Conservation (phyloP, 768 basidiomycete species). For the Hysterangium stoloniferum region DNA sequence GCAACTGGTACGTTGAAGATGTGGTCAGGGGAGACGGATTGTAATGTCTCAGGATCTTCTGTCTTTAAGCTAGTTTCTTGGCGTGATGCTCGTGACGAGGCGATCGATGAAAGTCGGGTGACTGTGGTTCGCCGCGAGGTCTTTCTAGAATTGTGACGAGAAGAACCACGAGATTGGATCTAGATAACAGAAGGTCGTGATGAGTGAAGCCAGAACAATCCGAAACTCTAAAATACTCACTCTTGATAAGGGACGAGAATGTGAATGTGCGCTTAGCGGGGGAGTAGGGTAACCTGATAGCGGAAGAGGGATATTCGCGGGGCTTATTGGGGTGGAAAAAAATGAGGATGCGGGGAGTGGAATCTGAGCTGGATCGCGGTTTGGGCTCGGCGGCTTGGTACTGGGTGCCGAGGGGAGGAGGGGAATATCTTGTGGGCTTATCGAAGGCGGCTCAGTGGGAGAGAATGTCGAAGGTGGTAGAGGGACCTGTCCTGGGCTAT, state of each 20-base stretch:
- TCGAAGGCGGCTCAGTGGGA: not conserved
- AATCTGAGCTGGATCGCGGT: not conserved
- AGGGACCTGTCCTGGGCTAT: constrained; percentile 1
- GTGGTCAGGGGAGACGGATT: not conserved
- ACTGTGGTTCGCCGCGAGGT: constrained; percentile 4
- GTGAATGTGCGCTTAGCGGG: constrained; percentile 1
- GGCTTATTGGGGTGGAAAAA: not conserved
- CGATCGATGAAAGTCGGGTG: constrained; percentile 10
- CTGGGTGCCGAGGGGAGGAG: not conserved
- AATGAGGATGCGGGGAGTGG: not conserved
- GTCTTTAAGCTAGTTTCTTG: not conserved
- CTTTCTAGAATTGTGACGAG: constrained; percentile 6
- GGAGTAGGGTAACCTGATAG: constrained; percentile 2
- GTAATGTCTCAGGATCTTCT: not conserved
- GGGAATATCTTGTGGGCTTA: not conserved
- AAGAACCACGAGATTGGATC: not conserved
- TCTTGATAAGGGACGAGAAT: not conserved
- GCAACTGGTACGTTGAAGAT: not conserved
- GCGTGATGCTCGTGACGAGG: constrained; percentile 2
- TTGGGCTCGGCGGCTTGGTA: not conserved
- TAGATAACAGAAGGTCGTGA: too few species aligned
- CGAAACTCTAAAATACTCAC: too few species aligned
- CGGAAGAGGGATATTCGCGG: not conserved
- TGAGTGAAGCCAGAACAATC: too few species aligned
- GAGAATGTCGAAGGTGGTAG: constrained; percentile 6